Percentiles rank a stretch among this genome's conserved stretches.
These are phyloP conservation scores for Fusarium temperatum DNA, from an alignment of 2,329 filamentous ascomycete genomes.

Conservation along the genomic window DNA sequence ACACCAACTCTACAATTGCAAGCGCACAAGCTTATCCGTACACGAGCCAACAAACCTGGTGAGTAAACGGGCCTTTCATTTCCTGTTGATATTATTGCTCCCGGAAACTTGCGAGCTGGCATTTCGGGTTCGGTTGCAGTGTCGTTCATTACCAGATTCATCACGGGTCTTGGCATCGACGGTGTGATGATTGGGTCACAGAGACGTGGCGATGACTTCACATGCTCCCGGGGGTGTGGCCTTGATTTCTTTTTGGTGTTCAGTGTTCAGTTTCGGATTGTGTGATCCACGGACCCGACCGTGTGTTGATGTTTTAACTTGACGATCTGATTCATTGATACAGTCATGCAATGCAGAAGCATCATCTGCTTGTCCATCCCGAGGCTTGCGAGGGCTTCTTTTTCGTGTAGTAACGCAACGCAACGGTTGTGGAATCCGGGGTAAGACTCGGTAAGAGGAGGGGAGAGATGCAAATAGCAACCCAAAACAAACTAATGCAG, in stretches of 20 bases:
- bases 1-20: slow-evolving; percentile 9
- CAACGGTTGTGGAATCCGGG: slow-evolving; percentile 30
- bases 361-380: neutral
- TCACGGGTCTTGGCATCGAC: slow-evolving; percentile 19
- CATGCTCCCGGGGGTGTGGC: slow-evolving; percentile 14
- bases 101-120: slow-evolving; percentile 6
- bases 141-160: slow-evolving; percentile 37
- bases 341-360: neutral
- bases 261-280: slow-evolving; percentile 11
- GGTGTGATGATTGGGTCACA: slow-evolving; percentile 34
- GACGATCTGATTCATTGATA: slow-evolving; percentile 3
- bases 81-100: neutral
- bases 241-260: slow-evolving; percentile 8
- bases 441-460: slow-evolving; percentile 16
- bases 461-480: neutral
- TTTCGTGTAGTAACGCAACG: slow-evolving; percentile 3
- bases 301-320: slow-evolving; percentile 4
- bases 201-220: slow-evolving; percentile 42
- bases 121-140: slow-evolving; percentile 10
- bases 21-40: slow-evolving; percentile 1
- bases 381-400: neutral
- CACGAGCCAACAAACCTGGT: neutral
- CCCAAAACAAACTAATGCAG: slow-evolving; percentile 15
- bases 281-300: slow-evolving; percentile 20
- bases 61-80: slow-evolving; percentile 1